These are phyloP conservation scores for Mortierella sp. DNA, from an alignment of 371 early-diverging fungal genomes.

Conservation along the genomic window DNA sequence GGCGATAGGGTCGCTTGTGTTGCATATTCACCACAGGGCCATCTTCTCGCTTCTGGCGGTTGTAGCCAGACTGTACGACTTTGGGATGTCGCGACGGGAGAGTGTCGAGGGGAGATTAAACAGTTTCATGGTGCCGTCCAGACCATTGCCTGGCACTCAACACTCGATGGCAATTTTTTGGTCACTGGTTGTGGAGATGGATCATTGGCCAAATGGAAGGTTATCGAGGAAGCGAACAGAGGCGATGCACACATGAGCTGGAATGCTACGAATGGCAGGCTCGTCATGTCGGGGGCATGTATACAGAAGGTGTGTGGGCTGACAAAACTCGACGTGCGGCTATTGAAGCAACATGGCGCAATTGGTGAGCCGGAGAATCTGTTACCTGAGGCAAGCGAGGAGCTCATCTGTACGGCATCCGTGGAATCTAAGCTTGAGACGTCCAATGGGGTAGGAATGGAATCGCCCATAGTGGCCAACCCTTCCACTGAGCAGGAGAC, in stretches of 20 bases:
- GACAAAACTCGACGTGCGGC: neutral
- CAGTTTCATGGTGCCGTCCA: neutral
- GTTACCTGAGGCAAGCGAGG: no score
- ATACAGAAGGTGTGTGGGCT: neutral
- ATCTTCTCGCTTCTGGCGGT: neutral
- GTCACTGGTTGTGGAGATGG: neutral
- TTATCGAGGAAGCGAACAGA: neutral
- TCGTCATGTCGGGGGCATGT: neutral
- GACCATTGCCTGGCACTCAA: neutral
- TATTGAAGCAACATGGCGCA: neutral
- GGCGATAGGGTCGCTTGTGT: no score
- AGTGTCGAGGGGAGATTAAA: neutral
- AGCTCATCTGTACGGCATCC: no score
- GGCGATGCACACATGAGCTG: neutral
- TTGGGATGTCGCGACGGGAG: neutral
- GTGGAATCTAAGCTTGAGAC: no score
- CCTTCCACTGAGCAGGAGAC: no score
- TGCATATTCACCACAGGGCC: no score
- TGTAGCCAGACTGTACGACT: neutral
- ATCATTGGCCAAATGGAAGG: neutral
- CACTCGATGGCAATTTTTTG: neutral
- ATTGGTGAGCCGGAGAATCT: neutral
- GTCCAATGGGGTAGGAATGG: no score
- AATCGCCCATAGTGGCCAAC: no score
- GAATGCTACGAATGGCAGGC: neutral